phyloP scores from a whole-genome alignment of 1,139 yeast genomes.

The Candida sp. region DNA sequence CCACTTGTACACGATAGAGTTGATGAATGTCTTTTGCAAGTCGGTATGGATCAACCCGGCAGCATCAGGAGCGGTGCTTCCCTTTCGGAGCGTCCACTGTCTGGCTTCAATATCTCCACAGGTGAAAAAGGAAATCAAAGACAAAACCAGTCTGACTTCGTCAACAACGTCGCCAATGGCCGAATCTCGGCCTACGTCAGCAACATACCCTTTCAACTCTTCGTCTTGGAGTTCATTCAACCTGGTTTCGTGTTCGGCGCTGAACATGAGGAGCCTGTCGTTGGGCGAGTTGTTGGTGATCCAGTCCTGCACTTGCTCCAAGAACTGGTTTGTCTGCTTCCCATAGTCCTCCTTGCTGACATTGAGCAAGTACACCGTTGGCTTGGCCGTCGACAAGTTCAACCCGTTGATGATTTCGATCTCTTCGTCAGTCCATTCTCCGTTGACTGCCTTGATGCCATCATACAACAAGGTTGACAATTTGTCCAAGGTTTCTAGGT shows the following conservation, averaged over 20 bases:
- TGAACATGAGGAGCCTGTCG: constrained; percentile 58
- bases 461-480: constrained; percentile 59
- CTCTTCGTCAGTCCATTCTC: constrained; percentile 52
- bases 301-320: constrained; percentile 53
- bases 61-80: constrained; percentile 87
- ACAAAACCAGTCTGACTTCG: constrained; percentile 69
- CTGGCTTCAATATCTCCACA: constrained; percentile 91
- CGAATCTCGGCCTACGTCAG: constrained; percentile 22
- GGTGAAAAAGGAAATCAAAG: constrained; percentile 86
- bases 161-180: constrained; percentile 53
- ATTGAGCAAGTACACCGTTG: constrained; percentile 65
- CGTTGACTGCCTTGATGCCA: constrained; percentile 54
- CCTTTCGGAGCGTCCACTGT: constrained; percentile 88
- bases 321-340: constrained; percentile 47
- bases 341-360: constrained; percentile 61
- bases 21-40: constrained; percentile 79
- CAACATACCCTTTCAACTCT: constrained; percentile 20
- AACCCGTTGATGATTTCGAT: constrained; percentile 59
- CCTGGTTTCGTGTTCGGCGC: constrained; percentile 62
- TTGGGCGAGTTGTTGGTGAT: constrained; percentile 55
- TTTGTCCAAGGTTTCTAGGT: constrained; percentile 48
- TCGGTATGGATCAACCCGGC: constrained; percentile 96
- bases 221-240: constrained; percentile 28
- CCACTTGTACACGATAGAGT: constrained; percentile 88
- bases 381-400: constrained; percentile 73